Evolutionary conservation across 257 asterid genomes (phyloP), one percentile per base, ranked within the genome.

Genomic region (Perilla frutescens): DNA sequence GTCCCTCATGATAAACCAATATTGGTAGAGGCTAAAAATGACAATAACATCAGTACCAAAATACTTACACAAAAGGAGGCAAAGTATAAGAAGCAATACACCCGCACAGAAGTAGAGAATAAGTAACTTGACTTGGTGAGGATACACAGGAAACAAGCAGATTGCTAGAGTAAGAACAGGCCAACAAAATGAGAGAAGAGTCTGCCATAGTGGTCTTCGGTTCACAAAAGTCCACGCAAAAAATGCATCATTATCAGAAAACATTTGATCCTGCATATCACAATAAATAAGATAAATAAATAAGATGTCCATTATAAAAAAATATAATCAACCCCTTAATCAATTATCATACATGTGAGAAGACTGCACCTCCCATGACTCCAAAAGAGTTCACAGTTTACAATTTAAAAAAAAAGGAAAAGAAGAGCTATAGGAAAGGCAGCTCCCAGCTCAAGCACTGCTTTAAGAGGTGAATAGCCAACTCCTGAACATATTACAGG

Each of bases 81-180:
- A 84, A 62, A 90, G 91, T 76, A 95, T 92, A 36, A 95, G 86
- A 71, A 95, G 97, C 84, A 95, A 90, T 76, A 92, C 80, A 53
- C 98, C 93, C 10, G 99, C 99, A 73, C 99, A 95, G 59, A 89
- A 74, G 91, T 95, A 95, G 83, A 95, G 98, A 69, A 95, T 90
- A 71, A 90, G 70, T 57, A 92, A 87, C 88, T 95, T 95, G 89
- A 90, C 92, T 74, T 83, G 84, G 79, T 92, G 97, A 37, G 99
- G 99, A 87, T 95, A 95, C 72, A 95, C 96, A 77, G 99, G 99
- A 81, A 95, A 95, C 86, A 95, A 84, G 85, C 99, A 95, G 83
- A 95, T 95, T 29, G 99, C 99, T 56, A 95, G 71, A 31, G 99
- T 95, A 87, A 95, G 81, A 64, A 95, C 86, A 51, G 99, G 99